These are phyloP conservation scores for Vitis hybrid DNA, from an alignment of 177 flowering plant genomes.

Conservation along the genomic window DNA sequence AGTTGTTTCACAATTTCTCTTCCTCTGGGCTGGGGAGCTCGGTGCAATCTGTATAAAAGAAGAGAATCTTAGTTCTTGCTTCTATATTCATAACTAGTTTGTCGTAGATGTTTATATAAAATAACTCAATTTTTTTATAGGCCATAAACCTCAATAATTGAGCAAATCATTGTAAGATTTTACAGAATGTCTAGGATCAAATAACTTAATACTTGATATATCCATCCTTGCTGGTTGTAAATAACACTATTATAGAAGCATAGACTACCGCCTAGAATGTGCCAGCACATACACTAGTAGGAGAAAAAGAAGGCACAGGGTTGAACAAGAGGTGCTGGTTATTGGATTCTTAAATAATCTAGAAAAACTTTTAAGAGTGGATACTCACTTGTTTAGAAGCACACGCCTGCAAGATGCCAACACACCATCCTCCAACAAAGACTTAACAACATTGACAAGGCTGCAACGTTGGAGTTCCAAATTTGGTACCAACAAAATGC, in stretches of 20 bases:
- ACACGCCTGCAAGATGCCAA: conserved; percentile 34
- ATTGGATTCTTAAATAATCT: background rate
- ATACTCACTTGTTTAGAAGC: conserved; percentile 25
- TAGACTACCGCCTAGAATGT: too few species aligned
- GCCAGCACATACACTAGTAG: too few species aligned
- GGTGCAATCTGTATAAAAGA: conserved; percentile 15
- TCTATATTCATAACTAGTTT: background rate
- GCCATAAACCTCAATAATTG: too few species aligned
- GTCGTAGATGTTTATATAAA: too few species aligned
- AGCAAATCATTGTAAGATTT: too few species aligned
- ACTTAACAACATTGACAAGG: conserved; percentile 42
- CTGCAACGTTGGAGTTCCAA: conserved; percentile 47
- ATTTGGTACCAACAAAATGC: conserved; percentile 43
- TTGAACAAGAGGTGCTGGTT: background rate
- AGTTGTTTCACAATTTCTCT: conserved; percentile 11
- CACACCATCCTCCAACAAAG: conserved; percentile 46
- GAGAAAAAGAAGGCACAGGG: too few species aligned
- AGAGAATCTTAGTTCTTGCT: background rate
- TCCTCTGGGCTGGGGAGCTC: conserved; percentile 19
- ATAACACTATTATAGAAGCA: too few species aligned
- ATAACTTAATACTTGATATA: too few species aligned
- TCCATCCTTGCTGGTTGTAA: too few species aligned
- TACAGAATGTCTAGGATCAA: too few species aligned
- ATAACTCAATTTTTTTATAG: too few species aligned
- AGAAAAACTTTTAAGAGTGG: background rate